A percentile compares a stretch with the other conserved stretches of the same genome.
Conservation (phyloP, 345 rosid species). For the Cardiospermum halicacabum region DNA sequence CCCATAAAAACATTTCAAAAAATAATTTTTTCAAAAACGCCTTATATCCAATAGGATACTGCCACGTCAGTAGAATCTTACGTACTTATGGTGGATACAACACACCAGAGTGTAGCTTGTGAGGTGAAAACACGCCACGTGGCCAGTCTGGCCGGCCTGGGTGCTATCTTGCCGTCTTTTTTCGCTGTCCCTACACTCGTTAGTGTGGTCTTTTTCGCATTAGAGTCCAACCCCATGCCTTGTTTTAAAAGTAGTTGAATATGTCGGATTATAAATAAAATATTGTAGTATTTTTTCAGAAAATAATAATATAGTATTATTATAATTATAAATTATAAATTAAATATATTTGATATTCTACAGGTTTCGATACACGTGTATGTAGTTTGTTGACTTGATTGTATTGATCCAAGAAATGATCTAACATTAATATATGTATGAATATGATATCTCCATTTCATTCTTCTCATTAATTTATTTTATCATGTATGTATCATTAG, state of each 20-base stretch:
- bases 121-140: slow-evolving; percentile 23
- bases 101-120: neutral
- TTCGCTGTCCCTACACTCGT: slow-evolving; percentile 31
- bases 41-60: neutral
- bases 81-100: no score
- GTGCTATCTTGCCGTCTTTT: slow-evolving; percentile 24
- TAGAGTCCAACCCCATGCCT: slow-evolving; percentile 11
- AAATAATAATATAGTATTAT: neutral
- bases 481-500: no score
- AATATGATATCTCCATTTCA: no score
- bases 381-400: no score
- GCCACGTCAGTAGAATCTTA: neutral
- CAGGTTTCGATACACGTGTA: no score
- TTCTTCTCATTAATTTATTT: no score
- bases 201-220: slow-evolving; percentile 20
- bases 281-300: no score
- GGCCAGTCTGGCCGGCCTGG: slow-evolving; percentile 12
- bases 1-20: neutral
- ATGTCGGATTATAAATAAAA: neutral
- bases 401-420: no score
- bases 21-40: neutral
- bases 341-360: no score
- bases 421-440: no score
- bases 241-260: slow-evolving; percentile 1
- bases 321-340: no score